phyloP scores from a whole-genome alignment of 768 basidiomycete genomes.

The Mycena galopus region DNA sequence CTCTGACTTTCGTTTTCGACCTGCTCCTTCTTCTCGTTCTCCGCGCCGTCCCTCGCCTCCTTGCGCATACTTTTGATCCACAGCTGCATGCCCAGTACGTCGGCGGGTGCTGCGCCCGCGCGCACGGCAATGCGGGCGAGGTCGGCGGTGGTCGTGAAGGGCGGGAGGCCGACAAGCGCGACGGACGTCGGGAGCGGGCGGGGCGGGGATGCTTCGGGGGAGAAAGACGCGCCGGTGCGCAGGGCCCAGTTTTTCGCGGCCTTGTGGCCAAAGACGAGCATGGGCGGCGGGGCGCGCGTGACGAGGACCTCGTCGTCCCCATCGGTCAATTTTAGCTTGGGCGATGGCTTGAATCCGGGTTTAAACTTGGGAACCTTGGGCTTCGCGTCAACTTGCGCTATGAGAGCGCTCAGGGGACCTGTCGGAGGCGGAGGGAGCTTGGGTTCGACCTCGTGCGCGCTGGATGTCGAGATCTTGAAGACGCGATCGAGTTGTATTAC shows the following conservation, averaged over 20 bases:
- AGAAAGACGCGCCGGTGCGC: neutral
- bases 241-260: neutral
- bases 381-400: too few relatives aligned
- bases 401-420: too few relatives aligned
- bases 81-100: constrained; percentile 10
- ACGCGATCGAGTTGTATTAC: too few relatives aligned
- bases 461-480: too few relatives aligned
- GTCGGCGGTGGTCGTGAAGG: constrained; percentile 18
- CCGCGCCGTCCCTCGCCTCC: too few relatives aligned
- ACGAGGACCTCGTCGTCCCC: neutral
- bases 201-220: neutral
- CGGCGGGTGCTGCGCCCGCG: neutral
- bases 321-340: neutral
- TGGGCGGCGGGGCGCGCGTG: neutral
- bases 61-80: neutral
- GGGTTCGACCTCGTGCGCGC: too few relatives aligned
- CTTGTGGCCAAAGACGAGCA: neutral
- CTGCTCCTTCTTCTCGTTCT: neutral
- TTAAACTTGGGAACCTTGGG: too few relatives aligned
- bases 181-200: neutral
- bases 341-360: too few relatives aligned
- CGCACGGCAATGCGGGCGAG: constrained; percentile 25
- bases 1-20: neutral
- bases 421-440: too few relatives aligned
- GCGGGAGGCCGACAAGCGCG: constrained; percentile 4